These are phyloP conservation scores for Yamadazyma sp. DNA, from an alignment of 1,139 yeast genomes.

Conservation along the genomic window DNA sequence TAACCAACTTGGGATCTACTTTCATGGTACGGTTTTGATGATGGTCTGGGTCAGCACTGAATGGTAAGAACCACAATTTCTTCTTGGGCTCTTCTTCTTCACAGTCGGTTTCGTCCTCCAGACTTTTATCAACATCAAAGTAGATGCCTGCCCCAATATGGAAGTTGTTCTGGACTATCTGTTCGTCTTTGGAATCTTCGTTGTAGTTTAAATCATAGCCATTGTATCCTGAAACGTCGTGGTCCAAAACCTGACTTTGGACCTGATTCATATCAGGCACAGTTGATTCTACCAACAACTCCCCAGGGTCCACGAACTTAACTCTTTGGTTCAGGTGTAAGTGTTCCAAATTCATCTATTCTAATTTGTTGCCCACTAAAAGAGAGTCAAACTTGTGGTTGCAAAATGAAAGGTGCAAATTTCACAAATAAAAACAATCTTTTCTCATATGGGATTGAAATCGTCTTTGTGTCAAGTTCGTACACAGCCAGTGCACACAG, in stretches of 20 bases:
- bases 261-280: conserved; percentile 1
- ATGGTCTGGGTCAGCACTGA: conserved; percentile 5
- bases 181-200: neutral
- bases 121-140: conserved; percentile 11
- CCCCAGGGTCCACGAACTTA: conserved; percentile 12
- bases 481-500: too few relatives aligned
- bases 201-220: conserved; percentile 10
- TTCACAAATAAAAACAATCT: neutral
- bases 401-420: conserved; percentile 1
- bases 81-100: conserved; percentile 15
- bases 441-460: too few relatives aligned
- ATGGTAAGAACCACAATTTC: conserved; percentile 19
- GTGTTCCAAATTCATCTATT: neutral
- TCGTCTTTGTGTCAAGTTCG: too few relatives aligned
- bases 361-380: conserved; percentile 3
- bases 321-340: conserved; percentile 2
- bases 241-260: neutral
- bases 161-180: conserved; percentile 8
- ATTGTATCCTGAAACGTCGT: conserved; percentile 7
- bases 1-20: conserved; percentile 13
- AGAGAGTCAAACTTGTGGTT: conserved; percentile 6
- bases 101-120: conserved; percentile 10
- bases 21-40: conserved; percentile 7
- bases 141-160: conserved; percentile 15
- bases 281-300: conserved; percentile 10